Conservation (phyloP, 2,329 filamentous ascomycete genomes). For the Fusarium xyrophilum region DNA sequence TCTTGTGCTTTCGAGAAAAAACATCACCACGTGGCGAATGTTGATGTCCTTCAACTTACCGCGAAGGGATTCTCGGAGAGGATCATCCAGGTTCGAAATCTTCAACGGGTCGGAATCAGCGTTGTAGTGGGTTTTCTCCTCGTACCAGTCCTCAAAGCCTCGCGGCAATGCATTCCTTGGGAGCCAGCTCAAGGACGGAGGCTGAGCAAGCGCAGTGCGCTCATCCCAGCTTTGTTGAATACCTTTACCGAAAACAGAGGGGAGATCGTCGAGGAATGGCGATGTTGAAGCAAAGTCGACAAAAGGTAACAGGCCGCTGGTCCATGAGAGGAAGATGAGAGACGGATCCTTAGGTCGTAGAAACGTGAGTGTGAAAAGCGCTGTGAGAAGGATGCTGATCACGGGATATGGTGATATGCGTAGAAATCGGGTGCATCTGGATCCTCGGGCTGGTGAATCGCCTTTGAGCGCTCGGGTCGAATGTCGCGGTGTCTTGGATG, state of each 20-base stretch:
- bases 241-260: conserved; percentile 38
- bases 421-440: conserved; percentile 6
- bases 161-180: conserved; percentile 22
- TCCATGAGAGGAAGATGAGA: conserved; percentile 48
- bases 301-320: conserved; percentile 44
- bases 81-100: conserved; percentile 49
- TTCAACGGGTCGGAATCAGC: conserved; percentile 49
- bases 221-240: conserved; percentile 41
- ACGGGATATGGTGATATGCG: conserved; percentile 30
- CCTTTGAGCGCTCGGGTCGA: background rate
- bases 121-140: conserved; percentile 43
- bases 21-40: conserved; percentile 53
- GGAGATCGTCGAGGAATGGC: conserved; percentile 39
- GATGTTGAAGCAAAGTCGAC: conserved; percentile 46
- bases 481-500: background rate
- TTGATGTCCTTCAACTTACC: conserved; percentile 42
- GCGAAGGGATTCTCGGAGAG: conserved; percentile 41
- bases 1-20: conserved; percentile 55
- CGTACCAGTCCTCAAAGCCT: conserved; percentile 42
- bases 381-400: conserved; percentile 37
- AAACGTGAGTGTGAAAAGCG: conserved; percentile 36
- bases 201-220: conserved; percentile 38
- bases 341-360: conserved; percentile 45
- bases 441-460: background rate
- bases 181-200: conserved; percentile 37